These are phyloP conservation scores for Suhomyces emberorum DNA, from an alignment of 805 yeast species.

Conservation along the genomic window DNA sequence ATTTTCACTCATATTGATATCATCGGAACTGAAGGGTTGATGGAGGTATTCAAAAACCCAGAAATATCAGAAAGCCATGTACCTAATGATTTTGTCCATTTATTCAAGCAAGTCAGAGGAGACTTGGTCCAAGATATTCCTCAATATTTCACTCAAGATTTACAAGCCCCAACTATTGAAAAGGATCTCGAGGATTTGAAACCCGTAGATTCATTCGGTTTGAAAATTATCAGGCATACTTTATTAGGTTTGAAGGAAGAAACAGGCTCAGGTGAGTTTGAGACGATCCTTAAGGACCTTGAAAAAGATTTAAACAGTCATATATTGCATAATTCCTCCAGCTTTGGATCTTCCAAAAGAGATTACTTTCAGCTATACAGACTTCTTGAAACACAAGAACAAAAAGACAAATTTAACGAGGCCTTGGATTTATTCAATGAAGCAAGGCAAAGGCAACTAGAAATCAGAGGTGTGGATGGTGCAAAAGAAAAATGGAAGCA, in stretches of 20 bases:
- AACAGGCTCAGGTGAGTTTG: conserved; percentile 17
- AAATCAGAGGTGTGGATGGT: conserved; percentile 75
- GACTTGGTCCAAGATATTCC: conserved; percentile 8
- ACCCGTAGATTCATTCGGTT: conserved; percentile 74
- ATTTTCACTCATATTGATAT: conserved; percentile 50
- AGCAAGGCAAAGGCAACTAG: conserved; percentile 73
- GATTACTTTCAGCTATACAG: conserved; percentile 70
- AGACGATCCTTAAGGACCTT: conserved; percentile 24
- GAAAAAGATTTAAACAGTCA: conserved; percentile 25
- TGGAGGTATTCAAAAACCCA: conserved; percentile 25
- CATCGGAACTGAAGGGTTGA: conserved; percentile 47
- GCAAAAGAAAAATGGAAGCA: conserved; percentile 88
- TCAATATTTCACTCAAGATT: conserved; percentile 32
- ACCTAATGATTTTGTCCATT: conserved; percentile 30
- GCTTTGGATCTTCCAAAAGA: conserved; percentile 33
- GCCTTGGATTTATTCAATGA: conserved; percentile 68
- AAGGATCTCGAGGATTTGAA: conserved; percentile 54
- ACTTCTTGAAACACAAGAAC: conserved; percentile 43
- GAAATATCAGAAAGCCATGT: conserved; percentile 25
- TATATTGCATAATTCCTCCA: conserved; percentile 17
- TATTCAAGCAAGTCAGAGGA: conserved; percentile 26
- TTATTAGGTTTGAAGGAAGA: conserved; percentile 44
- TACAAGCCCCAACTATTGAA: conserved; percentile 40
- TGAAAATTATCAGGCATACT: conserved; percentile 75
- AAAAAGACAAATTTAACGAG: conserved; percentile 52